Evolutionary conservation across 148 eudicot species (phyloP), one percentile per base, ranked within the genome.

Genomic region (Amaranthus cruentus): DNA sequence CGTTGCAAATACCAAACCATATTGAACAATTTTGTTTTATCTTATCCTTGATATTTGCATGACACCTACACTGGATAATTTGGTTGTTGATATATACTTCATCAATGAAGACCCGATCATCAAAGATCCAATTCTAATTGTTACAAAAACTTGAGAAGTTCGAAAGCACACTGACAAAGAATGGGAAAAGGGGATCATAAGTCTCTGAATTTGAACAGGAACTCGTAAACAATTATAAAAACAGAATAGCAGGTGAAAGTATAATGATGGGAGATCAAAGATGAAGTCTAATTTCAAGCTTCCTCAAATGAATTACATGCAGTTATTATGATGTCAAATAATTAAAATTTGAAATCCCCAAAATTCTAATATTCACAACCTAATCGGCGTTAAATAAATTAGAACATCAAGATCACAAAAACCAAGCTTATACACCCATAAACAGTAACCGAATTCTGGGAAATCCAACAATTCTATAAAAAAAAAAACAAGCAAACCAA

Each of bases 401-500:
- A 6, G 0, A 42, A 52, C n/a, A 58, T 3, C 6, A 28, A 28
- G 38, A 28, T 28, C 38, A 28, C 1, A 58, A 51, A 42, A 58
- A 3, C 4, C 28, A 54, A 64, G 74, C 68, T 46, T 50, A 14
- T 4, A 69, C 57, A 48, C 1, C 28, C 47, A 47, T 2, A 68
- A 68, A 61, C 13, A 47, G 4, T 47, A 5, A 13, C 4, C 38
- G 9, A 50, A 49, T 50, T 68, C 8, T 13, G 64, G 42, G 49
- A 68, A 28, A 43, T 73, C 53, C 11, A 76, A 67, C 66, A 63
- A 65, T 15, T 15, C 7, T 18, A 18, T 18, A 13, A 62, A 52
- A 38, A 62, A 62, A 0, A 15, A n/a, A 21, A 58, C 67, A 70
- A 44, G n/a, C 14, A 66, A 71, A 63, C 67, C 71, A 73, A 59